Base-by-base conservation (phyloP, 495 filamentous ascomycete species). In the Xylaria venustula region DNA sequence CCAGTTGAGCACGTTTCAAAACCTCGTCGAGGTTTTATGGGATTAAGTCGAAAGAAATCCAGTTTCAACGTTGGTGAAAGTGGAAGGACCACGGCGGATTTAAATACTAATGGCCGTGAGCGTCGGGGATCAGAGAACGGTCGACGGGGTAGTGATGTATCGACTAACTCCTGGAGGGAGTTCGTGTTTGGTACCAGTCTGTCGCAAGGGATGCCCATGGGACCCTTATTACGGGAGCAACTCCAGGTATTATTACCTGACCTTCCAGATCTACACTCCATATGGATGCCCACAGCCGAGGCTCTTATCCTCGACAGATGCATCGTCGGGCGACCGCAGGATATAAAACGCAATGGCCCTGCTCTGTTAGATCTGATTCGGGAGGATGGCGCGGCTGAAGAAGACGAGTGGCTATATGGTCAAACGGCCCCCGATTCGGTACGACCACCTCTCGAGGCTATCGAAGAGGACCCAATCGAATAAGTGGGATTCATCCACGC, bases 381-480 rank as follows among this genome's bases (percentile, higher is more conserved):
- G 17, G 82, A 84, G 37, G 78, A 83, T 51, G 78, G 73, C 20
- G 65, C 73, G 11, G 79, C 78, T 20, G 79, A 79, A 8, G 72
- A 80, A 40, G 82, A 83, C 51, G 78, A 84, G 56, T 85, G 82
- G 82, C 72, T 70, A 63, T 81, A 79, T 63, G 82, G 73, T 47
- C 78, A 67, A 52, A 61, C 57, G 22, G 75, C 71, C 23, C 76
- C 67, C 44, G 77, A 74, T 42, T 81, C 74, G 17, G 73, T 74
- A 19, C 73, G 73, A 25, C 79, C 78, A 17, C 79, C 77, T 14
- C 66, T 77, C 23, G 77, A 78, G 36, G 77, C 78, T 6, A 78
- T 80, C 41, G 77, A 77, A 34, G 79, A 82, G 54, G 79, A 81
- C 46, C 64, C 71, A 11, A 62, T 77, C 46, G 77, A 80, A 62